Base-by-base conservation (phyloP, 108 stramenopile genomes). In the Cyclotella atomus region DNA sequence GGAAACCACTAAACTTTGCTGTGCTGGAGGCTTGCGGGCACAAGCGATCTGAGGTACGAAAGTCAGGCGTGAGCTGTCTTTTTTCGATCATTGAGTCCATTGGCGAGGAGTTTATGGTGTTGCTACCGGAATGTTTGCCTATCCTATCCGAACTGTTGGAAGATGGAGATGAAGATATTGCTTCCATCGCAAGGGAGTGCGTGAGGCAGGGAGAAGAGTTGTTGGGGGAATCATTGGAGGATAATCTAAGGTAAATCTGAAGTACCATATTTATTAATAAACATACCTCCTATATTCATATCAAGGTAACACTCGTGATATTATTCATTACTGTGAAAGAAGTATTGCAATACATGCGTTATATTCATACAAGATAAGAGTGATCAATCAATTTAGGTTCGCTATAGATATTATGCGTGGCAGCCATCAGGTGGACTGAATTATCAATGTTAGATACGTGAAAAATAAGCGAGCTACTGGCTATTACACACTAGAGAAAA, bases 81-180 rank as follows among this genome's bases (percentile, higher is more conserved):
- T 57, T 90, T 5, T 85, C 88, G 9, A 77, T 96, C 43, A 89
- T 96, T 20, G 75, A 90, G 60, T 84, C 90, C 4, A 85, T 96
- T 19, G 95, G 95, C 1, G 95, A 96, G 81, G 95, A 96, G 64
- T 96, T 94, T 73, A 92, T 96, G 95, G 90, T 93, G 2, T 72
- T 96, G 10, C 87, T 96, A 52, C 95, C 95, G 0, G 92, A 96
- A 75, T 96, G 95, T 56, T 65, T 96, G 24, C 95, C 95, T 20
- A 79, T 91, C n/a, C 83, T 96, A 14, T 92, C 91, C 3, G 95
- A 96, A 66, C 73, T 92, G 10, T 73, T 96, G 32, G 95, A 96
- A 78, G 95, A 96, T 61, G 67, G 64, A 6, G 87, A 94, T 38
- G 92, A 92, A 83, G 87, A 89, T 33, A 83, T 90, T 83, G 87